Evolutionary conservation across 352 stramenopile genomes (phyloP).

Genomic region (Phytophthora tubulina): DNA sequence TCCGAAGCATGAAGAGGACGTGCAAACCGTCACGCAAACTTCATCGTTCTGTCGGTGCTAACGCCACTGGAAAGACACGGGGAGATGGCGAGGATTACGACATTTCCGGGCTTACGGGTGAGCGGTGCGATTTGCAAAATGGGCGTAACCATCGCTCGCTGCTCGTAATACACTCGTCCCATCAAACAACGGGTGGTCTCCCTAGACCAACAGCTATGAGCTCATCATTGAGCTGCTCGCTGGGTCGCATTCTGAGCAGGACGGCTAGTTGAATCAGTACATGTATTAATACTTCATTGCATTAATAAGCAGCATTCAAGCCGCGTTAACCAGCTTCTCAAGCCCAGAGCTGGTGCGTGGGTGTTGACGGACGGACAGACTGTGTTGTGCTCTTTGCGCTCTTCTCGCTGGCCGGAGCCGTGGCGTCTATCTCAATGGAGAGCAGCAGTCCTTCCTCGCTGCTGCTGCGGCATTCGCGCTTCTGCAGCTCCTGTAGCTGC

Average conservation of each 20-base stretch:
- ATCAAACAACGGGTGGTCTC: constrained; percentile 1
- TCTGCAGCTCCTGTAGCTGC: constrained; percentile 69
- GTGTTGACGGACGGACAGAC: constrained; percentile 31
- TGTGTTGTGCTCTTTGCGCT: constrained; percentile 27
- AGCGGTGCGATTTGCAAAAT: constrained; percentile 26
- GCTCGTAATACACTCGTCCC: constrained; percentile 1
- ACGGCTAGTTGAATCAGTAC: constrained; percentile 10
- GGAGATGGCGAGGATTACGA: constrained; percentile 24
- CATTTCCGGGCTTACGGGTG: neutral
- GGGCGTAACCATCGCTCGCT: constrained; percentile 9
- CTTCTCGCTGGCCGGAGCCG: constrained; percentile 18
- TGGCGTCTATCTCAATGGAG: constrained; percentile 41
- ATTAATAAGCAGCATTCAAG: constrained; percentile 17
- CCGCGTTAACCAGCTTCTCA: constrained; percentile 6
- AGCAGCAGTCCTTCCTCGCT: constrained; percentile 58
- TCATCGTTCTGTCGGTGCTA: constrained; percentile 7
- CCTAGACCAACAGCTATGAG: neutral
- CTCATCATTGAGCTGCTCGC: neutral
- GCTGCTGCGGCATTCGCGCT: constrained; percentile 61
- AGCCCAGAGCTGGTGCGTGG: constrained; percentile 26
- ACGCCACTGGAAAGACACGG: constrained; percentile 7
- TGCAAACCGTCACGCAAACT: neutral
- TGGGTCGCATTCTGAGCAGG: neutral
- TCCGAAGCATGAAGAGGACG: neutral
- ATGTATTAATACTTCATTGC: neutral